Evolutionary conservation across 129 eudicot species (phyloP).

Genomic region (Pulicaria dysenterica): DNA sequence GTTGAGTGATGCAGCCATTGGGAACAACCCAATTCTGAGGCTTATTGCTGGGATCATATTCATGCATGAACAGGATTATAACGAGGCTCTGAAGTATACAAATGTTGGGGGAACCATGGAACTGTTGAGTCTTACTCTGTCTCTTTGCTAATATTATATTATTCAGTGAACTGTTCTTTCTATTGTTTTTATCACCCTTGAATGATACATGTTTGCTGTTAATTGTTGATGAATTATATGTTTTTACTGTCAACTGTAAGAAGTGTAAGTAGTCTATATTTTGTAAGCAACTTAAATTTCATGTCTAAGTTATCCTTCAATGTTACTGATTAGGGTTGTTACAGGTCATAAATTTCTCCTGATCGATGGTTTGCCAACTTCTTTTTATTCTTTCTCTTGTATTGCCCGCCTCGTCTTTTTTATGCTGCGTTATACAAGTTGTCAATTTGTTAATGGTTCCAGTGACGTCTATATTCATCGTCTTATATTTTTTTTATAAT

Average conservation of each 20-base stretch:
- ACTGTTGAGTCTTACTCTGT: constrained; percentile 59
- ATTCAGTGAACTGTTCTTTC: background rate
- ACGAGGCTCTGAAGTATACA: constrained; percentile 86
- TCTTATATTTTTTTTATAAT: background rate
- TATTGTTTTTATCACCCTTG: too few species aligned
- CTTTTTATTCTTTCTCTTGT: too few species aligned
- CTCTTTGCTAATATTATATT: constrained; percentile 2
- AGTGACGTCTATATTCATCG: background rate
- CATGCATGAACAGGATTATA: constrained; percentile 85
- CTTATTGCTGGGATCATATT: constrained; percentile 88
- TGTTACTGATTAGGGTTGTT: too few species aligned
- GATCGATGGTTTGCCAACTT: too few species aligned
- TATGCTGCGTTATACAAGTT: too few species aligned
- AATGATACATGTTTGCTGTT: constrained; percentile 9
- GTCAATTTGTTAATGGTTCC: background rate
- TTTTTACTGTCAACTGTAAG: background rate
- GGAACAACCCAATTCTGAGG: constrained; percentile 76
- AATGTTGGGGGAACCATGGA: constrained; percentile 85
- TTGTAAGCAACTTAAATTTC: constrained; percentile 7
- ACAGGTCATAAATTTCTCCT: too few species aligned
- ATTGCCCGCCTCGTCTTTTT: too few species aligned
- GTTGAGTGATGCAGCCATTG: constrained; percentile 80
- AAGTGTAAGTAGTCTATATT: background rate
- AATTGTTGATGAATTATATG: background rate
- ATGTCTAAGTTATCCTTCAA: background rate